Percentiles rank a stretch among this genome's conserved stretches.
These are phyloP conservation scores for Auriscalpium vulgare DNA, from an alignment of 768 basidiomycete species.

Conservation along the genomic window DNA sequence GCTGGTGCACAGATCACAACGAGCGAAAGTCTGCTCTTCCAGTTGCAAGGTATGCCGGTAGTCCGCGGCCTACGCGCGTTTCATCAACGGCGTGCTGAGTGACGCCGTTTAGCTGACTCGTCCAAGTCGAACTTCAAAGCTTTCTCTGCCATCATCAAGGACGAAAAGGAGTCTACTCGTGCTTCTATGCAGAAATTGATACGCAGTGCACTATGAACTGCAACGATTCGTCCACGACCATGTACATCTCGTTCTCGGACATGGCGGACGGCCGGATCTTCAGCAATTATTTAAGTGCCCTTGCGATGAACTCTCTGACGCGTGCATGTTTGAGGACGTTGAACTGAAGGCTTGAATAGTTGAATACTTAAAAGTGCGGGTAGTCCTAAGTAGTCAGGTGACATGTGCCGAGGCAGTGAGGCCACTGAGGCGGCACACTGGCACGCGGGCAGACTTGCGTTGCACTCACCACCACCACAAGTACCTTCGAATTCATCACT, in stretches of 20 bases:
- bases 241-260: no score
- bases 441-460: no score
- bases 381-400: no score
- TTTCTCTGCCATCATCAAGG: slow-evolving; percentile 67
- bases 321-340: no score
- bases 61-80: slow-evolving; percentile 16
- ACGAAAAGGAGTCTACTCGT: slow-evolving; percentile 59
- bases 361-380: no score
- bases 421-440: no score
- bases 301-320: not conserved
- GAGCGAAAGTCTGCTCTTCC: slow-evolving; percentile 75
- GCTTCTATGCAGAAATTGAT: slow-evolving; percentile 25
- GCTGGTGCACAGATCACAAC: slow-evolving; percentile 75
- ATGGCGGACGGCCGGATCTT: no score
- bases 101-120: slow-evolving; percentile 43
- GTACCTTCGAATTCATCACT: no score
- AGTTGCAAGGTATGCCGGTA: slow-evolving; percentile 47
- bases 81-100: slow-evolving; percentile 11
- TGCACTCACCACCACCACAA: no score
- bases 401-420: no score
- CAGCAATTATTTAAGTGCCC: not conserved
- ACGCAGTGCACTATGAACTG: not conserved
- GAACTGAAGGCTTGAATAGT: no score
- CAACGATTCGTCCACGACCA: no score
- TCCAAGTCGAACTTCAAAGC: slow-evolving; percentile 57